Conservation (phyloP, 345 rosid genomes). For the Rhizophora mangle region DNA sequence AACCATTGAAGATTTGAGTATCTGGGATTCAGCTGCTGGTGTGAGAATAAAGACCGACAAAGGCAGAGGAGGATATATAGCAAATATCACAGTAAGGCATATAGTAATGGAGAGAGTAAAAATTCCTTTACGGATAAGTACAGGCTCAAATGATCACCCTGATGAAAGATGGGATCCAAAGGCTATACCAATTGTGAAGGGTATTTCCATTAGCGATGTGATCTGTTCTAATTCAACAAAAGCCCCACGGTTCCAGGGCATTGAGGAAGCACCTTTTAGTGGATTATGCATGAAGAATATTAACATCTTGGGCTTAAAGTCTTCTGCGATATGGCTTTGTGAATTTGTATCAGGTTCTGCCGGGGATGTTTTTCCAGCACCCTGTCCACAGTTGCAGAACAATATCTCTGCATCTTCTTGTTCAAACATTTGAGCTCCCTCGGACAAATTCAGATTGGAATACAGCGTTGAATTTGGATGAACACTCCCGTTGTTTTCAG, state of each 20-base stretch:
- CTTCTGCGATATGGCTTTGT: constrained; percentile 67
- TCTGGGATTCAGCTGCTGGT: constrained; percentile 93
- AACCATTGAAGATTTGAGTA: constrained; percentile 60
- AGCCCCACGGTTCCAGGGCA: constrained; percentile 71
- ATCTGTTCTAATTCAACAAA: constrained; percentile 69
- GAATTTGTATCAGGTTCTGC: constrained; percentile 72
- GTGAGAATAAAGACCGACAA: constrained; percentile 82
- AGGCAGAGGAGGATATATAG: constrained; percentile 87
- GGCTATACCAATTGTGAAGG: constrained; percentile 73
- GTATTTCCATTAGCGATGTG: constrained; percentile 56
- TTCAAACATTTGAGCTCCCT: constrained; percentile 20
- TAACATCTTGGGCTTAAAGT: constrained; percentile 48
- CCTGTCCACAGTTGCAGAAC: constrained; percentile 65
- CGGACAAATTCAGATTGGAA: background rate
- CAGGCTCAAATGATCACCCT: constrained; percentile 91
- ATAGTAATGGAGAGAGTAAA: constrained; percentile 75
- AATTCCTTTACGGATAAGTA: constrained; percentile 79
- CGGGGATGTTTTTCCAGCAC: constrained; percentile 48
- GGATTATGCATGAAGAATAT: constrained; percentile 76
- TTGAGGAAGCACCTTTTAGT: constrained; percentile 58
- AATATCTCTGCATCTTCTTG: constrained; percentile 45
- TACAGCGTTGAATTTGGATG: background rate
- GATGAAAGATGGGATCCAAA: constrained; percentile 79
- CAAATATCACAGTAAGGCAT: constrained; percentile 59
- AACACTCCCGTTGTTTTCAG: background rate